phyloP scores from a whole-genome alignment of 2,329 filamentous ascomycete species.

The Diaporthe velutina region DNA sequence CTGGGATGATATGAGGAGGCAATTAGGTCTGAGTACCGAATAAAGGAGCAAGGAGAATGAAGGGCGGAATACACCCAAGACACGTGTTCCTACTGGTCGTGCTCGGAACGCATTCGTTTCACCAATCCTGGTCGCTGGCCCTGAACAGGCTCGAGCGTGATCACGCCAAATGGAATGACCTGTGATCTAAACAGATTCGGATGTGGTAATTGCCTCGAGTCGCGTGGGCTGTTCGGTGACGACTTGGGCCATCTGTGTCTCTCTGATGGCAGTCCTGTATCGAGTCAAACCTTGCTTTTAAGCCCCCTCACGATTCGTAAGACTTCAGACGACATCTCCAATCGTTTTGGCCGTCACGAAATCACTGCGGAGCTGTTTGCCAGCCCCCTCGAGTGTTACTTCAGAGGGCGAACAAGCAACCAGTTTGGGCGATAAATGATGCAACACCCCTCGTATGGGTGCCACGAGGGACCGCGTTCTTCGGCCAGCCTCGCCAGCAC shows the following conservation, averaged over 20 bases:
- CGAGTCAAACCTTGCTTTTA: conserved; percentile 29
- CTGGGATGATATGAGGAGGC: conserved; percentile 78
- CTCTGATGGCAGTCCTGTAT: conserved; percentile 3
- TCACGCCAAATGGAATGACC: background rate
- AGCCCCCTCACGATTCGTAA: background rate
- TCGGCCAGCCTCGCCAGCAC: conserved; percentile 13
- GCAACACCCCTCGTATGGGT: conserved; percentile 11
- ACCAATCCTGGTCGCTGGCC: background rate
- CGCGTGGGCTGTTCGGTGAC: conserved; percentile 4
- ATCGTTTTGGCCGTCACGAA: background rate
- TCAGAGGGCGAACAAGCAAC: background rate
- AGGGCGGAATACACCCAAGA: conserved; percentile 7
- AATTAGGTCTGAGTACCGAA: conserved; percentile 44
- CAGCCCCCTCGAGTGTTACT: background rate
- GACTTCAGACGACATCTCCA: conserved; percentile 22
- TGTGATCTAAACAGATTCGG: background rate
- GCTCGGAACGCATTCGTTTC: background rate
- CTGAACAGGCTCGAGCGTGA: background rate
- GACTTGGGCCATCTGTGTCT: background rate
- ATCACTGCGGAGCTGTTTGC: background rate
- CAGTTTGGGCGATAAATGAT: conserved; percentile 6
- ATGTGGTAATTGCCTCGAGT: background rate
- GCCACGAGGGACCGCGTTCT: background rate
- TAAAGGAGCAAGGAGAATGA: conserved; percentile 8
- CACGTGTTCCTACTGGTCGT: background rate